Evolutionary conservation across 305 asterid species (phyloP), one percentile per base, ranked within the genome.

Genomic region (Withania somnifera): DNA sequence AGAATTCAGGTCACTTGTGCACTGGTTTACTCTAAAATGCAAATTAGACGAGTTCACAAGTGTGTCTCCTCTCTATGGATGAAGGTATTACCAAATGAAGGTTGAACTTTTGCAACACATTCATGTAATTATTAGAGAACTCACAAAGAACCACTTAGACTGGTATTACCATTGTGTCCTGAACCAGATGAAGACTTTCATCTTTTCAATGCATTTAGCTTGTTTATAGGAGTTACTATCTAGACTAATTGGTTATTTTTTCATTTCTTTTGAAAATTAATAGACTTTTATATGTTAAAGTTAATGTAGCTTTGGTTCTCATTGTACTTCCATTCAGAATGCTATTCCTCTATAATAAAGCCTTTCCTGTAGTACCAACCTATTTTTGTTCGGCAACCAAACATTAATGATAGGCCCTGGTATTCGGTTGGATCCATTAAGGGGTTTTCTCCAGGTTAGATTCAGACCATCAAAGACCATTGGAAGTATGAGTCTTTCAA

Each of bases 1-100:
- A 92, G 98, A 89, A 92, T 97, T 81, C 98, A 94, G 15, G 98
- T 94, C 26, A 94, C 99, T 50, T 97, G 98, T 87, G 95, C 99
- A 17, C 87, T 97, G 86, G 99, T 97, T 63, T 79, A 89, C 66
- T 98, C 93, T 85, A 91, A 90, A 90, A 94, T 91, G 32, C 98
- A 97, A 7, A 78, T 95, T 5, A 98, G 99, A 83, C 84, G 97
- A 76, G 82, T 97, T 83, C 98, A 97, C 90, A 94, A 90, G 90
- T 98, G 99, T 80, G 88, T 96, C 60, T 93, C 98, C 88, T 96
- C 99, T n/a, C 94, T 98, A 34, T 97, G 99, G 99, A 97, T 97
- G 92, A 94, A 94, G 99, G 99, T 94, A 90, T 87, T 26, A 20
- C 38, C 53, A 8, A 28, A 75, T 50, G 45, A n/a, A 26, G 45